phyloP scores from a whole-genome alignment of 2,329 filamentous ascomycete species.

The Ophiostoma sp. region DNA sequence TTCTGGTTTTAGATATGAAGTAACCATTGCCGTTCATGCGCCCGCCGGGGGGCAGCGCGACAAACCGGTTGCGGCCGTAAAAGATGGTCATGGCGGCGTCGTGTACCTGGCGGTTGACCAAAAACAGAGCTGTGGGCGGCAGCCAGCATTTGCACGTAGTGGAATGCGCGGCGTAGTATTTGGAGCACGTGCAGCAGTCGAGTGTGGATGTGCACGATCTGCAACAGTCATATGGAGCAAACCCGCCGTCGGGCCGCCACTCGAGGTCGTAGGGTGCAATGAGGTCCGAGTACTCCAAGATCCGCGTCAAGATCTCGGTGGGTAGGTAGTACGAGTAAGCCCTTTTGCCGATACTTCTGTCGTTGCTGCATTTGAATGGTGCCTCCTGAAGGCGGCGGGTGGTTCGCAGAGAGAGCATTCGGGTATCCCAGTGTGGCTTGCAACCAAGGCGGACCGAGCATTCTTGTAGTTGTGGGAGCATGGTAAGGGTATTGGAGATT shows the following conservation, averaged over 20 bases:
- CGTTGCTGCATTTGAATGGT: neutral
- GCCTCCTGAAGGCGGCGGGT: neutral
- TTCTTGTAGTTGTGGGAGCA: neutral
- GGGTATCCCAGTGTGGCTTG: neutral
- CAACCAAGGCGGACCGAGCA: conserved; percentile 5
- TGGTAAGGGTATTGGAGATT: neutral
- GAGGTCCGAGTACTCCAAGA: conserved; percentile 13
- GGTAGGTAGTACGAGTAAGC: conserved; percentile 9
- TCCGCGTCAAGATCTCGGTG: neutral
- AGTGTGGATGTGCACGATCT: conserved; percentile 3
- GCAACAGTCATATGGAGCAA: conserved; percentile 12
- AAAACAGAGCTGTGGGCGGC: neutral
- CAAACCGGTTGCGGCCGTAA: conserved; percentile 15
- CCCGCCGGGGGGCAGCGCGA: neutral
- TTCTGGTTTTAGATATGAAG: neutral
- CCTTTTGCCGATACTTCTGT: neutral
- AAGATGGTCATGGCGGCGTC: neutral
- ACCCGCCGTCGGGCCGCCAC: conserved; percentile 15
- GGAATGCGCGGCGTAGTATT: neutral
- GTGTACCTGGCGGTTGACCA: conserved; percentile 3
- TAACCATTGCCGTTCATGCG: neutral
- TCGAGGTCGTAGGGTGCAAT: conserved; percentile 6
- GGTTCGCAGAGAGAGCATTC: neutral
- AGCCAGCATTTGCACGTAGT: conserved; percentile 16
- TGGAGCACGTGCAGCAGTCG: conserved; percentile 12